Evolutionary conservation across 116 monocot species (phyloP).

Genomic region (Phalaenopsis hybrid): DNA sequence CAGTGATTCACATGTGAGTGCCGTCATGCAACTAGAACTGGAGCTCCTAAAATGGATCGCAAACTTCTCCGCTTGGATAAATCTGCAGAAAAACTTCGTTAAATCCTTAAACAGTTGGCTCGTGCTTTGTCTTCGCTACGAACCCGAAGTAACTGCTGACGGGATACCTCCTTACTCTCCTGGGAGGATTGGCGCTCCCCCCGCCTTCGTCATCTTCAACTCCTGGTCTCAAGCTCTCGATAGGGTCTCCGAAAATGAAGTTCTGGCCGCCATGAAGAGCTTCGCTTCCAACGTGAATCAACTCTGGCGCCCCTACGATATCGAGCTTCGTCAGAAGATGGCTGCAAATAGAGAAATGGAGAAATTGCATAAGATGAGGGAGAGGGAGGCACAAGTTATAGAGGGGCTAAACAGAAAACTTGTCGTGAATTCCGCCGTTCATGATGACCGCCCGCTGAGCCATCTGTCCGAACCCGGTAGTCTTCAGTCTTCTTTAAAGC

Average conservation of each 20-base stretch:
- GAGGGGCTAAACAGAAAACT: constrained; percentile 58
- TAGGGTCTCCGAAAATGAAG: constrained; percentile 54
- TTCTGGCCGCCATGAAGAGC: constrained; percentile 44
- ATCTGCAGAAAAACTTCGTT: constrained; percentile 59
- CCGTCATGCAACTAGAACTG: constrained; percentile 44
- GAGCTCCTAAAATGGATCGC: constrained; percentile 53
- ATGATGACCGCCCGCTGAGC: constrained; percentile 14
- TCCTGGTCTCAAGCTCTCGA: constrained; percentile 67
- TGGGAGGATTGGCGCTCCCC: constrained; percentile 77
- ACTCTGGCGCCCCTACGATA: constrained; percentile 44
- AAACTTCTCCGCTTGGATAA: constrained; percentile 58
- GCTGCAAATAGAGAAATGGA: constrained; percentile 45
- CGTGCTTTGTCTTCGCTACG: constrained; percentile 37
- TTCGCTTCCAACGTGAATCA: constrained; percentile 37
- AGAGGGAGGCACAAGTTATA: constrained; percentile 54
- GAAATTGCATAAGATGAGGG: constrained; percentile 28
- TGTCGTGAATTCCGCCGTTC: constrained; percentile 8
- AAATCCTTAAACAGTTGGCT: constrained; percentile 76
- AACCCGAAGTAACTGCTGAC: constrained; percentile 76
- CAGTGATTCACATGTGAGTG: constrained; percentile 37
- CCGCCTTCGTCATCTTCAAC: constrained; percentile 82
- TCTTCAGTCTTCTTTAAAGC: constrained; percentile 44
- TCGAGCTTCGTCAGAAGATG: constrained; percentile 29
- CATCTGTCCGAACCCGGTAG: constrained; percentile 8
- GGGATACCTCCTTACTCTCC: constrained; percentile 86